Base-by-base conservation (phyloP, 2,329 filamentous ascomycete species). In the Beauveria sp. region DNA sequence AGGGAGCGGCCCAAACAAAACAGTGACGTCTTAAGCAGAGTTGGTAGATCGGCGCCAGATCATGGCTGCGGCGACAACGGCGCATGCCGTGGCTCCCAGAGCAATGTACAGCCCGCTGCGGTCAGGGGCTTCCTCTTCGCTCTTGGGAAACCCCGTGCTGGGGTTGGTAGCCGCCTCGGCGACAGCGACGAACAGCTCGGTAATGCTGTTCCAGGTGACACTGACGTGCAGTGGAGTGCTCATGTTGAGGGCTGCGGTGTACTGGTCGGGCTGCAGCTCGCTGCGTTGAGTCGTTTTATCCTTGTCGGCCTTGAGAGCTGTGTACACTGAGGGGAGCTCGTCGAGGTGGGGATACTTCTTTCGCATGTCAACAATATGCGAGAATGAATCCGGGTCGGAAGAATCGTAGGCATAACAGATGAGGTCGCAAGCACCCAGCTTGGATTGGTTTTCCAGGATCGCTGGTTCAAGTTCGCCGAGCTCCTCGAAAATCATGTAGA, bases 391-490 rank as follows among this genome's bases (percentile, higher is more conserved):
- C 0, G 94, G 93, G 64, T 99, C 92, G 1, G 92, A 96, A 2
- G 93, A 97, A 76, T 99, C 94, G 75, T 97, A 99, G 0, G 91
- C 88, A 75, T 96, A 97, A 75, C 93, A 96, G 51, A 99, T 83
- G 26, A 99, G 82, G 73, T 99, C 94, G 74, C 93, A 97, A 6
- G 92, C 87, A 69, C 96, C 91, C 16, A 99, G 81, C 74, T 96
- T 96, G 50, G 86, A 84, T 69, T 88, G 86, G 70, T 99, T 99
- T 61, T 97, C 94, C 3, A 99, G 79, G 59, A 97, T 92, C 14
- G 94, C 94, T 0, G 91, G 89, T 73, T 97, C 94, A n/a, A 96
- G 80, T 73, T 97, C 92, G 40, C 94, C 94, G 1, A 97, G 86
- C 74, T 99, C 94, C 70, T 96, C 91, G 26, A 97, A 80, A 62